A percentile compares a stretch with the other conserved stretches of the same genome.
These are phyloP conservation scores for Colletotrichum lentis DNA, from an alignment of 2,329 filamentous ascomycete genomes.

Conservation along the genomic window DNA sequence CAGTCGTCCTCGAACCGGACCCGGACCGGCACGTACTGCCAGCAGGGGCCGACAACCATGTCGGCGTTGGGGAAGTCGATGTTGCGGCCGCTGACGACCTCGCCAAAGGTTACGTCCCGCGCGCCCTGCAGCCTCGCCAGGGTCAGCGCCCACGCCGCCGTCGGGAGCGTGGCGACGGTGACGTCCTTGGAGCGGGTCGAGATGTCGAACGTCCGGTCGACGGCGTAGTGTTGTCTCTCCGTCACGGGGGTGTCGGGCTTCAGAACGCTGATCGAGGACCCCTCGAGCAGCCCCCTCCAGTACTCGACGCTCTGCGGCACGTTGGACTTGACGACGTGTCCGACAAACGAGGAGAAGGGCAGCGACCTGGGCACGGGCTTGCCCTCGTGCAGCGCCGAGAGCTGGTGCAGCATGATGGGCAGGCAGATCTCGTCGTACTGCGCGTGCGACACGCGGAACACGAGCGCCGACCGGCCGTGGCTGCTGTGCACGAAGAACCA, in stretches of 20 bases:
- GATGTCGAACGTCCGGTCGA: constrained; percentile 56
- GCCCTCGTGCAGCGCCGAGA: constrained; percentile 61
- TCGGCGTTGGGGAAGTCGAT: constrained; percentile 64
- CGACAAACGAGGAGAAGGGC: constrained; percentile 58
- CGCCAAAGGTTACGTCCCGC: constrained; percentile 70
- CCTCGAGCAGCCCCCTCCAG: constrained; percentile 67
- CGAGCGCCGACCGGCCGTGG: constrained; percentile 53
- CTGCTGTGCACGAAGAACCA: constrained; percentile 60
- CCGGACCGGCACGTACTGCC: constrained; percentile 72
- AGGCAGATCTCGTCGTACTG: constrained; percentile 76
- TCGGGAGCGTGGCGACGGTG: constrained; percentile 71
- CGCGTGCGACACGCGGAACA: constrained; percentile 71
- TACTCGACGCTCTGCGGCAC: constrained; percentile 64
- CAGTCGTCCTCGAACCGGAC: constrained; percentile 61
- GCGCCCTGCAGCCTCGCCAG: constrained; percentile 62
- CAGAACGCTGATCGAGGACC: constrained; percentile 58
- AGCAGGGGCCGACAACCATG: constrained; percentile 69
- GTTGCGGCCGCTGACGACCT: constrained; percentile 71
- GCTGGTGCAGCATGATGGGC: constrained; percentile 67
- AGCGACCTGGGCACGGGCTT: constrained; percentile 45
- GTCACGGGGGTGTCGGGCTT: constrained; percentile 50
- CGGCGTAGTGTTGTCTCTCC: constrained; percentile 51
- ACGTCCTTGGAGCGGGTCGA: constrained; percentile 60
- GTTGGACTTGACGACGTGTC: constrained; percentile 51
- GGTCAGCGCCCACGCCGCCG: constrained; percentile 71